phyloP scores from a whole-genome alignment of 371 early-diverging fungal genomes.

The Circinella umbellata region DNA sequence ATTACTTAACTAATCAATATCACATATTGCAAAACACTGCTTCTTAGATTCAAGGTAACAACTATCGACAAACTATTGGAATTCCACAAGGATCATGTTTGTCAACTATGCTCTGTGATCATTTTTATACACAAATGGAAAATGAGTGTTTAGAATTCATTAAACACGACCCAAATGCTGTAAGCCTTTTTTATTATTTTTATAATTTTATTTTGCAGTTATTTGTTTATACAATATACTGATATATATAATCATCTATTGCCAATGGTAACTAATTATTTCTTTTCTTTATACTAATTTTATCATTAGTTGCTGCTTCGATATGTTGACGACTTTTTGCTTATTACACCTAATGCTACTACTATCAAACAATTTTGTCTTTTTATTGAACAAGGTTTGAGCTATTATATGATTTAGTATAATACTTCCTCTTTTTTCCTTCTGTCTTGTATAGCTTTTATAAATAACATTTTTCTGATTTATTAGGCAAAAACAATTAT shows the following conservation, averaged over 20 bases:
- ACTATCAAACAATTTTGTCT: conserved; percentile 12
- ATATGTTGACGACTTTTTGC: conserved; percentile 85
- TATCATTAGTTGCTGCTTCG: conserved; percentile 65
- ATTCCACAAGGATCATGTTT: conserved; percentile 92
- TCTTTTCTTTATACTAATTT: neutral
- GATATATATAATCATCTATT: neutral
- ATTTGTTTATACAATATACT: too few species aligned
- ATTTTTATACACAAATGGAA: conserved; percentile 81
- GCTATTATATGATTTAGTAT: too few species aligned
- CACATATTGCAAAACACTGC: too few species aligned
- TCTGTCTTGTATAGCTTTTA: too few species aligned
- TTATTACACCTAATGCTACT: conserved; percentile 69
- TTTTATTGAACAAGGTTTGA: neutral
- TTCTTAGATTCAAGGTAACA: conserved; percentile 49
- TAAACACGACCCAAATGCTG: conserved; percentile 26
- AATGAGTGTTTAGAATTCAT: conserved; percentile 24
- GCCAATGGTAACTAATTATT: neutral
- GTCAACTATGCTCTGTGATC: conserved; percentile 84
- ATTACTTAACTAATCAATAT: too few species aligned
- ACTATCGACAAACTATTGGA: conserved; percentile 72
- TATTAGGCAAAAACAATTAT: too few species aligned
- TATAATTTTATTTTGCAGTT: too few species aligned
- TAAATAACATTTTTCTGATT: too few species aligned
- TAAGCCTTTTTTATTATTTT: conserved; percentile 12
- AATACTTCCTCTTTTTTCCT: too few species aligned